Evolutionary conservation across 2,329 filamentous ascomycete genomes (phyloP), one percentile per base, ranked within the genome.

Genomic region (Ramularia endophylla): DNA sequence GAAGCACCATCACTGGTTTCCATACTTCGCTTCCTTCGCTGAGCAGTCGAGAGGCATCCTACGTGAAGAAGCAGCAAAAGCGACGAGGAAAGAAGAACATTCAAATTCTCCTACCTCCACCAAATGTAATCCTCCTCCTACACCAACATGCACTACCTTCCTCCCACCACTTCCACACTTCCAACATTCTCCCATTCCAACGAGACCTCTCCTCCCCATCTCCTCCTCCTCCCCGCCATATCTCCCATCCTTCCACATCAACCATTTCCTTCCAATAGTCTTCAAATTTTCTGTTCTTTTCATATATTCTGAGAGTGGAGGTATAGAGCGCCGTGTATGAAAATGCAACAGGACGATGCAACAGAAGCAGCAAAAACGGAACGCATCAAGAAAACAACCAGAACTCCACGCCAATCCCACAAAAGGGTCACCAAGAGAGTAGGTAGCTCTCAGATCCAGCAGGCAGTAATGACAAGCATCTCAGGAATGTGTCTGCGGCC

Each of bases 241-340:
- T 28, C 12, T 13, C 29, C 29, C 4, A 4, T 15, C 29, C 9
- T 17, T 31, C 29, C 9, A 13, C 12, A 16, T 31, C 29, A 7
- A 12, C n/a, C 12, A 16, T 17, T 13, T 13, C 29, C 29, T 31
- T 29, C 27, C n/a, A n/a, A n/a, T n/a, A n/a, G n/a, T n/a, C n/a
- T n/a, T n/a, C n/a, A n/a, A n/a, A n/a, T n/a, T n/a, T 29, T 29
- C n/a, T 32, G 7, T 12, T 30, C 12, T 32, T 17, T 32, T 16
- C 30, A 32, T 32, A 32, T 17, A 32, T 32, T 15, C 30, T 16
- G 8, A 35, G 50, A 52, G 50, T 39, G 50, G 50, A 52, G 50
- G 50, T 52, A 52, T 52, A 50, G 33, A 52, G 45, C 50, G 50
- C 50, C 50, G 32, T 44, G 27, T n/a, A n/a, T n/a, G 38, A 48